A percentile compares a stretch with the other conserved stretches of the same genome.
Evolutionary conservation across 192 early-diverging fungal genomes (phyloP).

Genomic region (Coemansia sp.): DNA sequence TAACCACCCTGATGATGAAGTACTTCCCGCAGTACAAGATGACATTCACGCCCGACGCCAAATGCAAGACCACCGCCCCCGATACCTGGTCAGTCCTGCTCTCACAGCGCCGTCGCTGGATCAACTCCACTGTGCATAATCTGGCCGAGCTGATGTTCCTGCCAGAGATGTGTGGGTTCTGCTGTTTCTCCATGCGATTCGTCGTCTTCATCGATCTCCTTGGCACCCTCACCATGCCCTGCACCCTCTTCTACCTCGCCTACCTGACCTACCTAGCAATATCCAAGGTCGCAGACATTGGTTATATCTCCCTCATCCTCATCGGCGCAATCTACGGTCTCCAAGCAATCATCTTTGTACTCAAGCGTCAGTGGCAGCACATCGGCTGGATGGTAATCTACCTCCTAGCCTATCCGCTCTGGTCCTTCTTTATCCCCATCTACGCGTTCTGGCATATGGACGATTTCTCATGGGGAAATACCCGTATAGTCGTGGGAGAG

Average conservation of each 20-base stretch:
- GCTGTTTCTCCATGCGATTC: constrained; percentile 99
- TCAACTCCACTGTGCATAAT: constrained; percentile 99
- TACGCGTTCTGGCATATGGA: constrained; percentile 99
- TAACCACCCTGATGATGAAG: constrained; percentile 95
- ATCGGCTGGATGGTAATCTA: constrained; percentile 99
- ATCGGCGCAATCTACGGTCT: constrained; percentile 88
- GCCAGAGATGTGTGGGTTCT: constrained; percentile 94
- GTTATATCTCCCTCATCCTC: constrained; percentile 81
- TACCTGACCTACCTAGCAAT: constrained; percentile 78
- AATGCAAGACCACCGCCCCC: constrained; percentile 88
- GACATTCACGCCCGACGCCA: constrained; percentile 92
- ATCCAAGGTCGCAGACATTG: constrained; percentile 57
- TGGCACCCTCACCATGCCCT: constrained; percentile 92
- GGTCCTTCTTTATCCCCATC: constrained; percentile 78
- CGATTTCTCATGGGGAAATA: constrained; percentile 99
- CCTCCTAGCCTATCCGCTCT: constrained; percentile 89
- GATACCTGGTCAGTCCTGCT: constrained; percentile 93
- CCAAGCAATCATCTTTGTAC: constrained; percentile 84
- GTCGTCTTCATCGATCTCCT: constrained; percentile 96
- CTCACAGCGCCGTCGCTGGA: constrained; percentile 99
- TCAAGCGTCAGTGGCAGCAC: constrained; percentile 90
- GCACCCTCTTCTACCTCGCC: constrained; percentile 82
- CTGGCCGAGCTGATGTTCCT: constrained; percentile 90
- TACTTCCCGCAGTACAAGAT: constrained; percentile 97
- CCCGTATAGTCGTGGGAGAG: constrained; percentile 84